phyloP scores from a whole-genome alignment of 495 filamentous ascomycete genomes.

The Trypethelium eluteriae region DNA sequence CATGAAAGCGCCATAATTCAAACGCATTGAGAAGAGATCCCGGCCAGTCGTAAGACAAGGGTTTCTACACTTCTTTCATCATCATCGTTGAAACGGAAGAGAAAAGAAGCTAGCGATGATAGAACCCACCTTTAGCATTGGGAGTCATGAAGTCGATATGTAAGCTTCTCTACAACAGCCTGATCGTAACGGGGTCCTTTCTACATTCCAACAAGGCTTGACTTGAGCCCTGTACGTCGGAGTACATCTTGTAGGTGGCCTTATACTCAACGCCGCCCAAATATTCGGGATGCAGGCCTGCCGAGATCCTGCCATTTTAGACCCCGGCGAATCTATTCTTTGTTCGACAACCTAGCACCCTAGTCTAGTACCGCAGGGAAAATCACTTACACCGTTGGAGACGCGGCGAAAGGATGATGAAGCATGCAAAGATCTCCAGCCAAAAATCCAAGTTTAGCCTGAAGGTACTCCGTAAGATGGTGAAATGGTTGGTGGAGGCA shows the following conservation, averaged over 20 bases:
- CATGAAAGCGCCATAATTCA: background rate
- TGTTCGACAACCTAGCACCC: background rate
- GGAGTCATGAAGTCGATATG: no score
- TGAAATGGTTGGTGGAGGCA: background rate
- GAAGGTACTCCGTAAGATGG: background rate
- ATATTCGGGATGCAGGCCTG: no score
- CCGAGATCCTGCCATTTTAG: no score
- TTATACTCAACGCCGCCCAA: no score
- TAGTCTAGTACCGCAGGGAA: background rate
- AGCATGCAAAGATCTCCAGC: background rate
- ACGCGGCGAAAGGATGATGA: background rate
- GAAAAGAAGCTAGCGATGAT: no score
- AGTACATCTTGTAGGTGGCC: no score
- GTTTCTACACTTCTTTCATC: background rate
- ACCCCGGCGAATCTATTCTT: background rate
- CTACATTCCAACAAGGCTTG: no score
- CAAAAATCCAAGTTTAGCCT: background rate
- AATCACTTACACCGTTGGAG: background rate
- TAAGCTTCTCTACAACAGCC: no score
- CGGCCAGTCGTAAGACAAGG: background rate
- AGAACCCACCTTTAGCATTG: no score
- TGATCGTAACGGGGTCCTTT: no score
- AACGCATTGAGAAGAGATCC: background rate
- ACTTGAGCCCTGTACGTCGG: no score
- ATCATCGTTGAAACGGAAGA: no score